Evolutionary conservation across 306 rosid species (phyloP), one percentile per base, ranked within the genome.

Genomic region (Acmispon strigosus): DNA sequence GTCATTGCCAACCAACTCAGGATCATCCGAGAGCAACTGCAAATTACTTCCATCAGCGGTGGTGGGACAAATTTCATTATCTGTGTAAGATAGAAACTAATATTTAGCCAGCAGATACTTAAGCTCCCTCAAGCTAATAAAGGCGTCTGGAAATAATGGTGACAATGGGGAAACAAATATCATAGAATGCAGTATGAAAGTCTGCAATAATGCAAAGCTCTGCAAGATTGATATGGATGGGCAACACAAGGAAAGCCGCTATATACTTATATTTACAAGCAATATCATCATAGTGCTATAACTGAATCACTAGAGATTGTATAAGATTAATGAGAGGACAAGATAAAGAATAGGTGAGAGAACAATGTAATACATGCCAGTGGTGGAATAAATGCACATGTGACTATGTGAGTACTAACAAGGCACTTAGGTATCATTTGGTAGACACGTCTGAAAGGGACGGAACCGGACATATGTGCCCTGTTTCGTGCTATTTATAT

Each of bases 31-130:
- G 68, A 53, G 14, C 58, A 60, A 53, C 39, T 54, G 70, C 57
- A 71, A 63, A 62, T 44, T 62, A 75, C 62, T 63, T 60, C 59
- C 82, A 19, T 66, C 75, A 20, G 16, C 14, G 59, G 44, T 42
- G 44, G 44, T 27, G 44, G 61, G 58, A 75, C 42, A 56, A 8
- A 8, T 24, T 66, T 78, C 81, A 61, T 66, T 67, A 59, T 65
- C 74, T 66, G 77, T 54, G 51, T 61, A 59, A 70, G 43, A 44
- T n/a, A 13, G 13, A 3, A 27, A 16, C 43, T 13, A 60, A 69
- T 64, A 8, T 9, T 71, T 74, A 10, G 63, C 50, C 1, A 34
- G 66, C 24, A 34, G 65, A 54, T 44, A 24, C 41, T 76, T 66
- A 42, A 57, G 78, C 13, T 58, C 68, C 20, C 67, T 75, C 72